Evolutionary conservation across 768 basidiomycete species (phyloP).

Genomic region (Podaxis sp.): DNA sequence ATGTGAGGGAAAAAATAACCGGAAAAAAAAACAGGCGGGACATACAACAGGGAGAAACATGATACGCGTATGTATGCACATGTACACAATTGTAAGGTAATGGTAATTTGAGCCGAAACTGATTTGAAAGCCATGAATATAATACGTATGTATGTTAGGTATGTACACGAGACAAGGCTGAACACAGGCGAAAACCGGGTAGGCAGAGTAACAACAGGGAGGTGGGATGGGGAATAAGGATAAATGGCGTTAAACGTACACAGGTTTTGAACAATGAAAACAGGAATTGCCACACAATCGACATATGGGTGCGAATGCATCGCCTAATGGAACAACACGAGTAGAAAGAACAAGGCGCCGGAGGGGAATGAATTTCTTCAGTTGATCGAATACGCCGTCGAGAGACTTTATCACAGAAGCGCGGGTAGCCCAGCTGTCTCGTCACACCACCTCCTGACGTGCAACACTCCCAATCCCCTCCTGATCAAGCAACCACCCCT

Average conservation of each 20-base stretch:
- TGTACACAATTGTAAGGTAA: too few species aligned
- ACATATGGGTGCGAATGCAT: too few species aligned
- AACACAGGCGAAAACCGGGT: not conserved
- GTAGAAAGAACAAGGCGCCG: not conserved
- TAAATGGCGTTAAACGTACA: not conserved
- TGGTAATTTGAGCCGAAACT: too few species aligned
- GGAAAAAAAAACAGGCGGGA: not conserved
- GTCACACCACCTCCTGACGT: slow-evolving; percentile 25
- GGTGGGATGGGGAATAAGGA: not conserved
- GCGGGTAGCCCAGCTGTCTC: not conserved
- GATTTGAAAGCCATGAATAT: too few species aligned
- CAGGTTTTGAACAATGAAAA: not conserved
- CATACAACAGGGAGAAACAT: not conserved
- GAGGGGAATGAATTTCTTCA: not conserved
- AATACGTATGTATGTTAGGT: not conserved
- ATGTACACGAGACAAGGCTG: not conserved
- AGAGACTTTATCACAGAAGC: too few species aligned
- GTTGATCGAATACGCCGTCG: too few species aligned
- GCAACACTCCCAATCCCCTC: slow-evolving; percentile 27
- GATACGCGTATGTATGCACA: not conserved
- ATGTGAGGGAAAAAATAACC: not conserved
- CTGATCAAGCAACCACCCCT: slow-evolving; percentile 30
- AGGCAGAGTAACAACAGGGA: not conserved
- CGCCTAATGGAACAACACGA: too few species aligned
- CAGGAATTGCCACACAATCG: not conserved